A percentile compares a stretch with the other conserved stretches of the same genome.
These are phyloP conservation scores for Solanum medicagineum DNA, from an alignment of 257 asterid species.

Conservation along the genomic window DNA sequence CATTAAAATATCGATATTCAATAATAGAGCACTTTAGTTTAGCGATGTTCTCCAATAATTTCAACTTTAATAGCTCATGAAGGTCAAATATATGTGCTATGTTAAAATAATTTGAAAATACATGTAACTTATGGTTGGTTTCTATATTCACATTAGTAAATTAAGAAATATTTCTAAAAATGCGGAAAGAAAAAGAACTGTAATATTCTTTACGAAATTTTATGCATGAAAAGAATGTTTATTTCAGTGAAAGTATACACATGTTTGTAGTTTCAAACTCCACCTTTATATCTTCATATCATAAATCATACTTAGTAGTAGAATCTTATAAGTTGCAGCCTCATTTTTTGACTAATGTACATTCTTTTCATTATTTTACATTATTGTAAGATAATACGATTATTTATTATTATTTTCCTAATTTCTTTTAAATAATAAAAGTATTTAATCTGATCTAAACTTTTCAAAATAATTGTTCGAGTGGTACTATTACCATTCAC, in stretches of 20 bases:
- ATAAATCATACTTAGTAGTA: not conserved
- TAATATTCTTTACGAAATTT: not conserved
- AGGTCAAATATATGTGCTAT: not conserved
- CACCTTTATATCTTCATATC: not conserved
- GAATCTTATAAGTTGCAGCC: not conserved
- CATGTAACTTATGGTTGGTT: not conserved
- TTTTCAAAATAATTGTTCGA: not conserved
- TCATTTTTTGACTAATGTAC: not conserved
- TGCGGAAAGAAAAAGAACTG: not conserved
- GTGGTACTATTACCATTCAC: no score
- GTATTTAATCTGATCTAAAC: not conserved
- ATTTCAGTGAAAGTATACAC: not conserved
- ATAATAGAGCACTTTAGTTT: not conserved
- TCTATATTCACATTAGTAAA: not conserved
- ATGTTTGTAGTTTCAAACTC: not conserved
- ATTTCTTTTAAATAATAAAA: no score
- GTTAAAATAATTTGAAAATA: not conserved
- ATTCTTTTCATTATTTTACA: no score
- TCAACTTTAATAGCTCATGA: not conserved
- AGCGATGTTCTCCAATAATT: not conserved
- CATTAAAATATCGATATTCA: not conserved
- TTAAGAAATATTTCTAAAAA: not conserved
- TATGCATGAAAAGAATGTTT: not conserved
- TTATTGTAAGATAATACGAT: no score
- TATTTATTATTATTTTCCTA: no score